Evolutionary conservation across 345 rosid species (phyloP), one percentile per base, ranked within the genome.

Genomic region (Brassica cretica): DNA sequence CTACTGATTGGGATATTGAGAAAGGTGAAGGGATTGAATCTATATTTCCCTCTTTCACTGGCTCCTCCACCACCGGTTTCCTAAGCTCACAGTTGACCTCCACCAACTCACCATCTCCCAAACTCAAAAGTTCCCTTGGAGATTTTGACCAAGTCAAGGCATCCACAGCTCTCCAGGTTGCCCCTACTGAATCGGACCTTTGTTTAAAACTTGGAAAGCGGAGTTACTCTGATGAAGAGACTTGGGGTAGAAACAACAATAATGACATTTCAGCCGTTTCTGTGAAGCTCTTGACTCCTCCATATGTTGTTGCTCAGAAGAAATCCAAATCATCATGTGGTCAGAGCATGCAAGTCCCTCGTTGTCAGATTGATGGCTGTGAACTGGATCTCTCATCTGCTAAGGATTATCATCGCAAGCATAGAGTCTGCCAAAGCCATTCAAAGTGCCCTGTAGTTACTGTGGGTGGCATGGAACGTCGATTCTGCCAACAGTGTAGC

Each of bases 401-500:
- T 1, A 93, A 89, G 79, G 93, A 86, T 60, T 93, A 93, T 84
- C 93, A 93, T 78, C 79, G 86, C 75, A 86, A 91, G 80, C 98
- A 93, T 78, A 91, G 89, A 78, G 91, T 93, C 49, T 93, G 98
- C 55, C 94, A 87, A 79, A 77, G 78, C 75, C 98, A 93, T 80
- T 85, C 98, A 0, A 91, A 93, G 80, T 87, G 89, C 77, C 88
- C 94, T 15, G 85, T 74, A 74, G 96, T 88, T 1, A 37, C 81
- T 66, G 96, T 93, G 37, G 68, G 75, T 15, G 98, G 98, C 74
- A 29, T 90, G 39, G 90, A 89, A 74, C 93, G 89, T 77, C 87
- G 98, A 5, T 93, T 93, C 78, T 93, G 98, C 77, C 98, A 93
- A 83, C 96, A 93, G 80, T 93, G 98, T 79, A 93, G 98, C 85